Evolutionary conservation across 257 asterid species (phyloP).

Genomic region (Buddleja alternifolia): DNA sequence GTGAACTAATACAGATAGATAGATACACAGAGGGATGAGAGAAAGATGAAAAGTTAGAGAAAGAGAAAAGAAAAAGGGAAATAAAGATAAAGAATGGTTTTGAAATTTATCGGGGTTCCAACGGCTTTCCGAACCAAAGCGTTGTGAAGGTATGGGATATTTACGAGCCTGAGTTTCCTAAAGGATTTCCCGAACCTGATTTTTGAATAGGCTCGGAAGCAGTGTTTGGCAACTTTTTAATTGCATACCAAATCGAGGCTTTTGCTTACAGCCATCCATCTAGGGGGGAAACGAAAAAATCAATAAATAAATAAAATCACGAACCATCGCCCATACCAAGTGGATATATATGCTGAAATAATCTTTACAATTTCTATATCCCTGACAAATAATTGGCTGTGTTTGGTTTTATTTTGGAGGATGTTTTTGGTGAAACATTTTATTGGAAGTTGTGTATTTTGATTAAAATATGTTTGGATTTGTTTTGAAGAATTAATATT

Average conservation of each 20-base stretch:
- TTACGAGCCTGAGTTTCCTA: slow-evolving; percentile 28
- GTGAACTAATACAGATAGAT: not conserved
- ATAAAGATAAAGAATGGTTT: slow-evolving; percentile 17
- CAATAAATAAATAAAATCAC: no score
- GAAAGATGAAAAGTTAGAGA: slow-evolving; percentile 1
- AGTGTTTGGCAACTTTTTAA: not conserved
- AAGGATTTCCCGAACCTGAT: slow-evolving; percentile 12
- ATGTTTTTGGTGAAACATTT: no score
- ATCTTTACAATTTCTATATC: no score
- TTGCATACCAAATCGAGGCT: not conserved
- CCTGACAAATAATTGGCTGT: no score
- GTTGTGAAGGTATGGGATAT: not conserved
- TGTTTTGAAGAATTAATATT: no score
- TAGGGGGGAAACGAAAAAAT: no score
- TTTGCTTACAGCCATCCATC: no score
- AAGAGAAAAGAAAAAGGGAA: slow-evolving; percentile 10
- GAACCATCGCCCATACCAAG: no score
- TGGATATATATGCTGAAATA: no score
- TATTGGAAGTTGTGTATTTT: no score
- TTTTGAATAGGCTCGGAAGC: slow-evolving; percentile 32
- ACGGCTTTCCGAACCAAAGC: slow-evolving; percentile 44
- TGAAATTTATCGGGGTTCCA: slow-evolving; percentile 26
- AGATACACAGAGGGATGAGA: slow-evolving; percentile 1
- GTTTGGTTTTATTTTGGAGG: no score
- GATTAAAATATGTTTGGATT: no score